These are phyloP conservation scores for Lactarius psammicola DNA, from an alignment of 768 basidiomycete genomes.

Conservation along the genomic window DNA sequence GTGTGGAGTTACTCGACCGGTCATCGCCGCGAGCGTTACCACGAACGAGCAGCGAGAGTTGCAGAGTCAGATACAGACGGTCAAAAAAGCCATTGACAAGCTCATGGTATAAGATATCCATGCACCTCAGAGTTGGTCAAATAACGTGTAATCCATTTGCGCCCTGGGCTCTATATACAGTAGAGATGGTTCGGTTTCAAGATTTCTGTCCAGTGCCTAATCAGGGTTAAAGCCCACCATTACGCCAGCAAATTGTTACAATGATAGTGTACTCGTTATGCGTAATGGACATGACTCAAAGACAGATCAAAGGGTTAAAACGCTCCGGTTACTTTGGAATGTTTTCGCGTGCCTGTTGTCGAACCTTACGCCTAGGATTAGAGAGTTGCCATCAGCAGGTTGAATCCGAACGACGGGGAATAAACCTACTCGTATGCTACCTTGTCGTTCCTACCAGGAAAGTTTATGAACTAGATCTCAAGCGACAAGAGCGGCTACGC, in stretches of 20 bases:
- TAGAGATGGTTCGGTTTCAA: not conserved
- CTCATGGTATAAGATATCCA: conserved; percentile 42
- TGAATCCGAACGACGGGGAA: not conserved
- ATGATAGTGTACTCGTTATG: conserved; percentile 16
- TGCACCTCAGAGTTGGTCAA: not conserved
- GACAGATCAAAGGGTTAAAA: conserved; percentile 17
- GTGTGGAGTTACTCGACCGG: conserved; percentile 91
- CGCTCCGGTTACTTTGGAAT: conserved; percentile 63
- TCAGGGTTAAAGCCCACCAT: conserved; percentile 5
- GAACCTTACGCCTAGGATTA: conserved; percentile 65
- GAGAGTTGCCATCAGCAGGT: not conserved
- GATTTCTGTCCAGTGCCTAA: not conserved
- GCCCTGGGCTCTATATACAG: not conserved
- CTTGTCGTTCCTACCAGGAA: conserved; percentile 76
- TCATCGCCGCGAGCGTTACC: conserved; percentile 95
- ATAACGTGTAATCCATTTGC: conserved; percentile 7
- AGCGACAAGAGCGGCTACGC: conserved; percentile 36
- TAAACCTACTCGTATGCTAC: conserved; percentile 83
- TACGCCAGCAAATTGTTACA: conserved; percentile 19
- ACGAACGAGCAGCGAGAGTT: conserved; percentile 93
- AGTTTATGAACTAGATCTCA: conserved; percentile 15
- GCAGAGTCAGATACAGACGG: conserved; percentile 78
- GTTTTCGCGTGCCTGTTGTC: conserved; percentile 86
- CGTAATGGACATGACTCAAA: conserved; percentile 19
- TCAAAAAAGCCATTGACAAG: conserved; percentile 83